Conservation (phyloP, 2,329 filamentous ascomycete genomes). For the Fusarium cyanostomum region DNA sequence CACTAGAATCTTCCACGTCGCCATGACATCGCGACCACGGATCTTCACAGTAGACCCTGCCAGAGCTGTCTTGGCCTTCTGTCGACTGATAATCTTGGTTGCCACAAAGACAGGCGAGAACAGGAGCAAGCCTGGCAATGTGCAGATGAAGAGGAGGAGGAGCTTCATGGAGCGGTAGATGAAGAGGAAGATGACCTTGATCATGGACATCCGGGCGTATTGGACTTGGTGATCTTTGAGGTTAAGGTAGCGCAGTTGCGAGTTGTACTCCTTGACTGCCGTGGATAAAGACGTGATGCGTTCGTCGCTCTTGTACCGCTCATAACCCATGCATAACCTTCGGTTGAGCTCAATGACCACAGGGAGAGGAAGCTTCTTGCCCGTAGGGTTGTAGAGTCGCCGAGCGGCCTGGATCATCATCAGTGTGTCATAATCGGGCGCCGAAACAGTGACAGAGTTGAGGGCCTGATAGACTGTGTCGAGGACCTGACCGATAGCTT, state of each 20-base stretch:
- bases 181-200: slow-evolving; percentile 78
- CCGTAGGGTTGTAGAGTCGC: slow-evolving; percentile 91
- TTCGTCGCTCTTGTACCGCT: slow-evolving; percentile 89
- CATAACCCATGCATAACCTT: slow-evolving; percentile 89
- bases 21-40: slow-evolving; percentile 87
- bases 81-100: slow-evolving; percentile 81
- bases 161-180: slow-evolving; percentile 85
- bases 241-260: slow-evolving; percentile 83
- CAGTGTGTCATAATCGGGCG: slow-evolving; percentile 93
- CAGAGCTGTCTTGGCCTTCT: slow-evolving; percentile 84
- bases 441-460: slow-evolving; percentile 87
- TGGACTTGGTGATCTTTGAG: slow-evolving; percentile 94
- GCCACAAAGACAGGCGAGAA: slow-evolving; percentile 90
- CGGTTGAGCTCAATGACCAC: slow-evolving; percentile 95
- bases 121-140: slow-evolving; percentile 84
- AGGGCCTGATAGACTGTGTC: slow-evolving; percentile 88
- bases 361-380: slow-evolving; percentile 90
- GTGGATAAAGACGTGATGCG: slow-evolving; percentile 80
- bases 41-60: slow-evolving; percentile 90
- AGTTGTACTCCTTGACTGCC: slow-evolving; percentile 86
- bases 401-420: slow-evolving; percentile 97
- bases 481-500: slow-evolving; percentile 85
- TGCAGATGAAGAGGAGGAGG: slow-evolving; percentile 77
- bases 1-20: slow-evolving; percentile 94
- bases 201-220: slow-evolving; percentile 84